Percentiles rank a stretch among this genome's conserved stretches.
Conservation (phyloP, 129 eudicot genomes). For the Glebionis coronaria region DNA sequence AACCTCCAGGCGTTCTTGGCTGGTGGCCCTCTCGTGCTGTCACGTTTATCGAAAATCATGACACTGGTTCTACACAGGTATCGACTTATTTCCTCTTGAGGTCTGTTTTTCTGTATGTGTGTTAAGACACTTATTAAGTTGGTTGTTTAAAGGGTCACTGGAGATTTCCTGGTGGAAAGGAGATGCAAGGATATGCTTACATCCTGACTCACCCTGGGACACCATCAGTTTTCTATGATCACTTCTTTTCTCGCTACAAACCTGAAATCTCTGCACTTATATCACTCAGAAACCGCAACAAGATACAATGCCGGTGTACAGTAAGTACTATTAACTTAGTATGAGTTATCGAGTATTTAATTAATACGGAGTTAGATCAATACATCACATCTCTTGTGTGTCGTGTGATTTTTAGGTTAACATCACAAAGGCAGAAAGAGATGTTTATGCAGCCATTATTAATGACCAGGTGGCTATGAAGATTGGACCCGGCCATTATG, state of each 20-base stretch:
- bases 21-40: conserved; percentile 99
- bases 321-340: conserved; percentile 47
- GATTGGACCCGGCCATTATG: conserved; percentile 91
- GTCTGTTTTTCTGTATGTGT: background rate
- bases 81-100: conserved; percentile 2
- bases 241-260: conserved; percentile 60
- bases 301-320: conserved; percentile 80
- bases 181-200: conserved; percentile 99
- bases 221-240: conserved; percentile 93
- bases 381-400: too few relatives aligned
- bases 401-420: conserved; percentile 43
- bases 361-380: too few relatives aligned
- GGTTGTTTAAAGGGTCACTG: conserved; percentile 72
- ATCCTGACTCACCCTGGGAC: conserved; percentile 97
- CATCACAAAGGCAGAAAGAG: conserved; percentile 73
- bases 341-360: too few relatives aligned
- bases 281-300: conserved; percentile 68
- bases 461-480: conserved; percentile 88
- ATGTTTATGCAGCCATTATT: conserved; percentile 85
- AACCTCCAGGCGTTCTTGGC: conserved; percentile 96
- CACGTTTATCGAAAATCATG: conserved; percentile 99
- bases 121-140: background rate
- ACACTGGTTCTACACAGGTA: conserved; percentile 99
- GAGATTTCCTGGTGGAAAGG: conserved; percentile 99
- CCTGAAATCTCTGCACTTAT: conserved; percentile 62